These are phyloP conservation scores for Penicillium canescens DNA, from an alignment of 495 filamentous ascomycete species.

Conservation along the genomic window DNA sequence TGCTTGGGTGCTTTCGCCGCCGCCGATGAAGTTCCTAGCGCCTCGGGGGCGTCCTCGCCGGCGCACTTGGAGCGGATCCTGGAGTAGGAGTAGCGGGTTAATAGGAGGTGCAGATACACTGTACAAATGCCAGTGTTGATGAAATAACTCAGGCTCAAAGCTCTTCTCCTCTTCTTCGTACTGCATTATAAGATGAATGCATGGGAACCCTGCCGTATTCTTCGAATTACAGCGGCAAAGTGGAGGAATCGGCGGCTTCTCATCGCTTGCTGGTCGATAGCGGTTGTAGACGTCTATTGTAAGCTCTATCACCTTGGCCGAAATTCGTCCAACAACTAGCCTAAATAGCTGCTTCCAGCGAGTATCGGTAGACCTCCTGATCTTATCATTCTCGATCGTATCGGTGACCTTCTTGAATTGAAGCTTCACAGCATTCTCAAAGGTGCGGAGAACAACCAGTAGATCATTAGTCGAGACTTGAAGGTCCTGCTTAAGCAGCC, in stretches of 20 bases:
- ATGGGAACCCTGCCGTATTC: no score
- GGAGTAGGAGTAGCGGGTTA: no score
- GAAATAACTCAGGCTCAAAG: no score
- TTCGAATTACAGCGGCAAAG: neutral
- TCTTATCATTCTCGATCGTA: neutral
- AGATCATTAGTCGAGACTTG: no score
- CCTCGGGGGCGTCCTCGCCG: neutral
- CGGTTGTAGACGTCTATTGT: neutral
- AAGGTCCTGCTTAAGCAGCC: no score
- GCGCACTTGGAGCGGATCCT: no score
- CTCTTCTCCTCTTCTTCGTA: no score
- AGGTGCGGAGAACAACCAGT: neutral
- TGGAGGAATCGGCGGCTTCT: neutral
- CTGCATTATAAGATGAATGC: no score
- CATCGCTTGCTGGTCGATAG: neutral
- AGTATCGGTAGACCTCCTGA: neutral
- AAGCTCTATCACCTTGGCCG: neutral
- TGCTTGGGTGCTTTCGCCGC: neutral
- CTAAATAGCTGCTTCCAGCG: neutral
- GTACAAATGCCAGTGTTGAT: no score
- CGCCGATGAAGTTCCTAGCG: neutral
- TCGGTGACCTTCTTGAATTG: neutral
- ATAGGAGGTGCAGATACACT: no score
- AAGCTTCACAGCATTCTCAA: neutral
- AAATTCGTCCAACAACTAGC: neutral